A percentile compares a stretch with the other conserved stretches of the same genome.
Evolutionary conservation across 2,329 filamentous ascomycete species (phyloP).

Genomic region (Alternaria gaisen): DNA sequence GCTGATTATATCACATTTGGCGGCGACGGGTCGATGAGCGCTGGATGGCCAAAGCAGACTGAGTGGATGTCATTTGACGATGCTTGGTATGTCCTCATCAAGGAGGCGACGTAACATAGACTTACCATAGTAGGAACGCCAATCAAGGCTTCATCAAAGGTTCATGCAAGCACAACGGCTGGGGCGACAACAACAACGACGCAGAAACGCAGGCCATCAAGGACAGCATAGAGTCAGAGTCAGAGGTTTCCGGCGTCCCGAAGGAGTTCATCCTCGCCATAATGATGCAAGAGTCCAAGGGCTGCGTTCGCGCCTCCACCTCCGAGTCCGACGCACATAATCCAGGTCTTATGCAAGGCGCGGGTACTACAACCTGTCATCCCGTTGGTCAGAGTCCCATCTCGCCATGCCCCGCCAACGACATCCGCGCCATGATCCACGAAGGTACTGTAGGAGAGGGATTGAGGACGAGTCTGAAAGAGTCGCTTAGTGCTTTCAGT

Average conservation of each 20-base stretch:
- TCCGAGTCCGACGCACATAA: slow-evolving; percentile 54
- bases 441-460: slow-evolving; percentile 57
- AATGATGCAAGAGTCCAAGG: slow-evolving; percentile 58
- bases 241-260: slow-evolving; percentile 44
- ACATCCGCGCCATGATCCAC: slow-evolving; percentile 53
- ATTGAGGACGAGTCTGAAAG: slow-evolving; percentile 55
- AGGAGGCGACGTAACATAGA: background rate
- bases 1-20: slow-evolving; percentile 36
- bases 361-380: slow-evolving; percentile 44
- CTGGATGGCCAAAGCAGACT: slow-evolving; percentile 50
- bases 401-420: slow-evolving; percentile 37
- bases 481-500: slow-evolving; percentile 40
- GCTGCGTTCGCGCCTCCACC: slow-evolving; percentile 57
- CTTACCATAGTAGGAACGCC: slow-evolving; percentile 33
- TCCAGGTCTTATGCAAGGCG: slow-evolving; percentile 59
- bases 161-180: slow-evolving; percentile 49
- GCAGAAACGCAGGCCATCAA: slow-evolving; percentile 52
- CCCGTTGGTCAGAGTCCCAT: slow-evolving; percentile 48
- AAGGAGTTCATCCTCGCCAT: slow-evolving; percentile 56
- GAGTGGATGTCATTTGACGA: slow-evolving; percentile 50
- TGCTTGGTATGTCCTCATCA: slow-evolving; percentile 34
- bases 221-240: slow-evolving; percentile 48
- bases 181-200: slow-evolving; percentile 50
- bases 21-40: slow-evolving; percentile 47
- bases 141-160: slow-evolving; percentile 48